These are phyloP conservation scores for Mollisia scopiformis DNA, from an alignment of 2,329 filamentous ascomycete genomes.

Conservation along the genomic window DNA sequence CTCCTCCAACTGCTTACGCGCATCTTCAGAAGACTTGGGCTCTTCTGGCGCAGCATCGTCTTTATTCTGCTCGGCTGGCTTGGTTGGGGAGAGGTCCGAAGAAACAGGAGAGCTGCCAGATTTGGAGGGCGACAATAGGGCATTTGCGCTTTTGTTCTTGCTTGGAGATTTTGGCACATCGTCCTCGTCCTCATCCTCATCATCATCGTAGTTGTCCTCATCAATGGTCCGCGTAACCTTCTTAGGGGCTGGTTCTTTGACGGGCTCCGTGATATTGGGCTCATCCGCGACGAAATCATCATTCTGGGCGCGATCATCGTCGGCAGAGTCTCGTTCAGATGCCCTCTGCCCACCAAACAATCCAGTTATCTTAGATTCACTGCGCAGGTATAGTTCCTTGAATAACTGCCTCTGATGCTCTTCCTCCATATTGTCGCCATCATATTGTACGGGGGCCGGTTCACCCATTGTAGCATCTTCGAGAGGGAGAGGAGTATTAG, in stretches of 20 bases:
- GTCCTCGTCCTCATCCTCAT: slow-evolving; percentile 78
- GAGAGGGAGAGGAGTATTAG: slow-evolving; percentile 32
- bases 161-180: slow-evolving; percentile 57
- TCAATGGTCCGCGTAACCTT: slow-evolving; percentile 78
- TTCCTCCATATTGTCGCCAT: slow-evolving; percentile 62
- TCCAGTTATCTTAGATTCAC: slow-evolving; percentile 74
- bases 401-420: slow-evolving; percentile 74
- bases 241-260: slow-evolving; percentile 57
- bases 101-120: slow-evolving; percentile 69
- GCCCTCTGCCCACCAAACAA: slow-evolving; percentile 62
- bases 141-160: slow-evolving; percentile 52
- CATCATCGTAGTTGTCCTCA: slow-evolving; percentile 85
- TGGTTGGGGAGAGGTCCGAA: slow-evolving; percentile 50
- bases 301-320: slow-evolving; percentile 35
- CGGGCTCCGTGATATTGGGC: slow-evolving; percentile 53
- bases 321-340: slow-evolving; percentile 20
- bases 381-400: slow-evolving; percentile 74
- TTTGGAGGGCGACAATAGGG: slow-evolving; percentile 69
- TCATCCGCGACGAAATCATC: slow-evolving; percentile 51
- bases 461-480: slow-evolving; percentile 47
- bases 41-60: slow-evolving; percentile 52
- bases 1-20: slow-evolving; percentile 90
- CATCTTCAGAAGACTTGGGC: slow-evolving; percentile 79
- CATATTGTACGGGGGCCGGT: slow-evolving; percentile 49
- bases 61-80: slow-evolving; percentile 56